Percentiles rank a stretch among this genome's conserved stretches.
These are phyloP conservation scores for Trichoderma gracile DNA, from an alignment of 2,329 filamentous ascomycete genomes.

Conservation along the genomic window DNA sequence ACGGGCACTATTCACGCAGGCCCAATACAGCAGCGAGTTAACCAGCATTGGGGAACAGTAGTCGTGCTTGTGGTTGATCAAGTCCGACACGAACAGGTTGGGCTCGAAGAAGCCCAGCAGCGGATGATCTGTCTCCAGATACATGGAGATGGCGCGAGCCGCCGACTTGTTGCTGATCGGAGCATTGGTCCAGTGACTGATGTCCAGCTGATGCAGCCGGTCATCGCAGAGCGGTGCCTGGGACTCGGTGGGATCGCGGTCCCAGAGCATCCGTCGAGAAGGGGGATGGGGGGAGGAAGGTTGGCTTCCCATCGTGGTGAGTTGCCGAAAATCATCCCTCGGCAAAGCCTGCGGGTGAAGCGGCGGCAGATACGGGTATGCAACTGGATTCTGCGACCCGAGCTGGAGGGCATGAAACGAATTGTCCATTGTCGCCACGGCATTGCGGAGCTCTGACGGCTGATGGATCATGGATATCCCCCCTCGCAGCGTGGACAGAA, in stretches of 20 bases:
- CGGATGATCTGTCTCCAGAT: conserved; percentile 43
- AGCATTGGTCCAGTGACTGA: conserved; percentile 38
- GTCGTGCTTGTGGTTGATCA: conserved; percentile 31
- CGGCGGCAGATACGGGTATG: neutral
- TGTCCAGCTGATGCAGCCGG: neutral
- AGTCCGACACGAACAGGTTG: conserved; percentile 38
- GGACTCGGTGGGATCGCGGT: neutral
- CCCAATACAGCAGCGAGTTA: conserved; percentile 39
- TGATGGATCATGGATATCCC: neutral
- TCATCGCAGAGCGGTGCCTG: neutral
- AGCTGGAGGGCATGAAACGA: conserved; percentile 7
- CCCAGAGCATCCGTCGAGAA: neutral
- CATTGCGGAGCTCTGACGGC: neutral
- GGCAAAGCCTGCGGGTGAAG: neutral
- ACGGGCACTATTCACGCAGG: conserved; percentile 33
- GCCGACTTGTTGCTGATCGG: conserved; percentile 35
- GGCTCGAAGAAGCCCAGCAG: conserved; percentile 42
- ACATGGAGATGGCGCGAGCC: conserved; percentile 40
- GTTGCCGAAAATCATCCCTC: neutral
- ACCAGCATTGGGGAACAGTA: conserved; percentile 40
- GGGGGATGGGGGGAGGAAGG: neutral
- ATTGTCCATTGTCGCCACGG: conserved; percentile 1
- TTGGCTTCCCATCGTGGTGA: neutral
- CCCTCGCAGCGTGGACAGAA: conserved; percentile 30
- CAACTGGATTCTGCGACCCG: conserved; percentile 11